A percentile compares a stretch with the other conserved stretches of the same genome.
phyloP scores from a whole-genome alignment of 805 yeast species.

The Saccharomycopsis synnaedendra region DNA sequence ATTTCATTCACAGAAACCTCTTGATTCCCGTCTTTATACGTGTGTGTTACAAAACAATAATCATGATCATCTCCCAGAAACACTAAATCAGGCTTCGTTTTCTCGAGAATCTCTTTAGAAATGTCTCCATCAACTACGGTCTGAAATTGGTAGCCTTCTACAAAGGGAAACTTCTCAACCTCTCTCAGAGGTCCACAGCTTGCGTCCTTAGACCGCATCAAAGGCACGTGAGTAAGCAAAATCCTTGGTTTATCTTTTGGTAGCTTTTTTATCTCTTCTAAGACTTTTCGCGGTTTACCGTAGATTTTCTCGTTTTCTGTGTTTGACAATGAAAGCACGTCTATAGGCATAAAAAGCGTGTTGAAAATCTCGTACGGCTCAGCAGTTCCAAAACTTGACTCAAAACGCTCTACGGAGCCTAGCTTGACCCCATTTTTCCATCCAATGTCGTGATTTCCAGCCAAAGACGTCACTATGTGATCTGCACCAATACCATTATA shows the following conservation, averaged over 20 bases:
- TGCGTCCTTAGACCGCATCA: constrained; percentile 53
- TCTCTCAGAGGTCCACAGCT: constrained; percentile 75
- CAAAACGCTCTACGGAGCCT: constrained; percentile 50
- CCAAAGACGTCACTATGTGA: constrained; percentile 33
- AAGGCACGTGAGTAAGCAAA: constrained; percentile 78
- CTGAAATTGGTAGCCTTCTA: constrained; percentile 76
- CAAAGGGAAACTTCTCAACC: constrained; percentile 53
- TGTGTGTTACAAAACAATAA: constrained; percentile 69
- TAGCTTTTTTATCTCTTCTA: constrained; percentile 28
- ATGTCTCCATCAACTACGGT: constrained; percentile 61
- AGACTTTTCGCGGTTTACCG: constrained; percentile 37
- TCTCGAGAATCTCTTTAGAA: constrained; percentile 44
- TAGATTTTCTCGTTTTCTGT: constrained; percentile 32
- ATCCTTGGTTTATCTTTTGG: constrained; percentile 42
- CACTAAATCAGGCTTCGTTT: constrained; percentile 52
- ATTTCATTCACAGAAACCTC: constrained; percentile 36
- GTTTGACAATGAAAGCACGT: constrained; percentile 76
- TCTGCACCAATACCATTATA: constrained; percentile 31
- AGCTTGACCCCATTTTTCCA: constrained; percentile 67
- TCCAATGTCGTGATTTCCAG: constrained; percentile 97
- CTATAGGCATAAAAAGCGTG: constrained; percentile 66
- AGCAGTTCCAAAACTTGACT: constrained; percentile 59
- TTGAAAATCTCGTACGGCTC: constrained; percentile 38
- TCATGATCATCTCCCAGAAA: constrained; percentile 98
- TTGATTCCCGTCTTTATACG: constrained; percentile 19